phyloP scores from a whole-genome alignment of 108 stramenopile species.

The Discostella pseudostelligera region DNA sequence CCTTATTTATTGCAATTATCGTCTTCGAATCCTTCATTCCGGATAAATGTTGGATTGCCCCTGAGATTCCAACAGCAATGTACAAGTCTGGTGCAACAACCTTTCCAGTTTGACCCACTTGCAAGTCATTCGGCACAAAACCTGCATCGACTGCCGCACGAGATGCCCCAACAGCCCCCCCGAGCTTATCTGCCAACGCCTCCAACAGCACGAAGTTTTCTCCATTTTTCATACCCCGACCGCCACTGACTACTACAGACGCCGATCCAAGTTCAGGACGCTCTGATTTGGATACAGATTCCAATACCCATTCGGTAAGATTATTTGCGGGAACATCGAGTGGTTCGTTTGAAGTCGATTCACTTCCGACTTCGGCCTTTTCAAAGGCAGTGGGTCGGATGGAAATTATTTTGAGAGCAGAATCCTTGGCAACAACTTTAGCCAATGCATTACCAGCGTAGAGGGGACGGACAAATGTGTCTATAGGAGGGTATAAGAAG shows the following conservation, averaged over 20 bases:
- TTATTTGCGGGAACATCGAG: slow-evolving; percentile 55
- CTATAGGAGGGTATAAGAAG: slow-evolving; percentile 34
- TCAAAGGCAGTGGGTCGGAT: slow-evolving; percentile 96
- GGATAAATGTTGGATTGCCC: slow-evolving; percentile 99
- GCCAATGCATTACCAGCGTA: slow-evolving; percentile 99
- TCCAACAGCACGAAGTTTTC: slow-evolving; percentile 97
- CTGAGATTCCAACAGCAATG: slow-evolving; percentile 97
- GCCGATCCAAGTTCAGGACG: slow-evolving; percentile 94
- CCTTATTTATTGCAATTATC: slow-evolving; percentile 99
- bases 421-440: slow-evolving; percentile 81
- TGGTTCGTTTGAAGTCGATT: slow-evolving; percentile 59
- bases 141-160: slow-evolving; percentile 99
- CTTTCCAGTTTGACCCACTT: slow-evolving; percentile 99
- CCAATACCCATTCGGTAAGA: slow-evolving; percentile 65
- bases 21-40: slow-evolving; percentile 99
- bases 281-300: slow-evolving; percentile 79
- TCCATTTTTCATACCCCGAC: slow-evolving; percentile 94
- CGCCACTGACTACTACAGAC: slow-evolving; percentile 92
- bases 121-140: slow-evolving; percentile 96
- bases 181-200: slow-evolving; percentile 93
- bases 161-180: slow-evolving; percentile 91
- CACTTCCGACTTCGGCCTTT: slow-evolving; percentile 80
- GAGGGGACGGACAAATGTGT: slow-evolving; percentile 94
- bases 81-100: slow-evolving; percentile 96
- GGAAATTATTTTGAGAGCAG: slow-evolving; percentile 79